Percentiles rank a stretch among this genome's conserved stretches.
Conservation (phyloP, 2,329 filamentous ascomycete species). For the Aureobasidium leucospermi region DNA sequence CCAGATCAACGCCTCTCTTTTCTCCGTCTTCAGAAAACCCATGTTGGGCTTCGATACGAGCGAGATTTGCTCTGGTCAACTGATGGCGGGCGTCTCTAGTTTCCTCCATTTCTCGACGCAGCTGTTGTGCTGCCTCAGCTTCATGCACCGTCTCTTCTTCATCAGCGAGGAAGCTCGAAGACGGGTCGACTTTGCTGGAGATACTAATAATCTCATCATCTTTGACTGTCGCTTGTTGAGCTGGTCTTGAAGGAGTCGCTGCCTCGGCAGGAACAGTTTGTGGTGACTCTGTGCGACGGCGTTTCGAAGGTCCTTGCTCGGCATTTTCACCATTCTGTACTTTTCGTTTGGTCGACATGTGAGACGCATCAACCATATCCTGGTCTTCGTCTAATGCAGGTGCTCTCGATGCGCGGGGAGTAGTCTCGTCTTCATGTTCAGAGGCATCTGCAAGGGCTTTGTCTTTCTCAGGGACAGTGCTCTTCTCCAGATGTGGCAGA, state of each 20-base stretch:
- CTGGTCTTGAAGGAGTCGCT: not conserved
- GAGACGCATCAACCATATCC: not conserved
- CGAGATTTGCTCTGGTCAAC: conserved; percentile 28
- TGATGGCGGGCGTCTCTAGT: conserved; percentile 3
- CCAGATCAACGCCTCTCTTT: conserved; percentile 23
- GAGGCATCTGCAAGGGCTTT: no score
- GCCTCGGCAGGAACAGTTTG: not conserved
- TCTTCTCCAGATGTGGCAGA: not conserved
- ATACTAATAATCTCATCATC: not conserved
- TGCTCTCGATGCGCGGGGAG: not conserved
- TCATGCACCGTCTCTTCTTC: not conserved
- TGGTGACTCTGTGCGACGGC: not conserved
- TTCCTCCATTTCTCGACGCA: conserved; percentile 9
- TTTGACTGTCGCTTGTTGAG: not conserved
- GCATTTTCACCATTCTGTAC: not conserved
- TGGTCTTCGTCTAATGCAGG: not conserved
- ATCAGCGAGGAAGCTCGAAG: conserved; percentile 1
- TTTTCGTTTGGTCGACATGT: not conserved
- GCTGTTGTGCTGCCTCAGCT: conserved; percentile 10
- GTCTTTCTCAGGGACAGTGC: no score
- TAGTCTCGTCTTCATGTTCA: not conserved
- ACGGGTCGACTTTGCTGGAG: not conserved
- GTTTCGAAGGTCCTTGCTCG: not conserved
- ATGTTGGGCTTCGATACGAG: conserved; percentile 25
- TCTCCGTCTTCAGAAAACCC: not conserved